phyloP scores from a whole-genome alignment of 331 rosid species.

The Rhamnella rubrinervis region DNA sequence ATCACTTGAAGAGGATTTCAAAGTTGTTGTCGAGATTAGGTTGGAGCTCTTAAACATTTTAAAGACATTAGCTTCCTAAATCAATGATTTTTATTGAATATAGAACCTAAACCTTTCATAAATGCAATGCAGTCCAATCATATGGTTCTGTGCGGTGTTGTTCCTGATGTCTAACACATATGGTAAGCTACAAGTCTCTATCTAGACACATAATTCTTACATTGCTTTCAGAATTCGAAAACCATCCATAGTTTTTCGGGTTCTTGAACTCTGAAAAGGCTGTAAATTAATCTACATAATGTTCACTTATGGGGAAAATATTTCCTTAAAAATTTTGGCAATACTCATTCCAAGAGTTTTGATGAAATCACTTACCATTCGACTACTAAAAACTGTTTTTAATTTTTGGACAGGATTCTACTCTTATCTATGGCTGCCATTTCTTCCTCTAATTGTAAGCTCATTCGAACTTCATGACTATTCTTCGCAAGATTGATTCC shows the following conservation, averaged over 20 bases:
- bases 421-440: slow-evolving; percentile 67
- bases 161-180: slow-evolving; percentile 45
- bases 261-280: too few relatives aligned
- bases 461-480: background rate
- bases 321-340: too few relatives aligned
- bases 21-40: slow-evolving; percentile 71
- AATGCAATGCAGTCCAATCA: slow-evolving; percentile 49
- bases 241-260: too few relatives aligned
- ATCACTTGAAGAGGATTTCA: slow-evolving; percentile 72
- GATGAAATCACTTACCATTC: background rate
- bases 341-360: background rate
- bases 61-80: slow-evolving; percentile 11
- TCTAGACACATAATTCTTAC: background rate
- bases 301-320: too few relatives aligned
- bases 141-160: slow-evolving; percentile 64
- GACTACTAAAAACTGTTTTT: slow-evolving; percentile 8
- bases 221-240: background rate
- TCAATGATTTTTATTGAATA: background rate
- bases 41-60: slow-evolving; percentile 9
- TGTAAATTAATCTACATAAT: too few relatives aligned
- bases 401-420: slow-evolving; percentile 46
- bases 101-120: slow-evolving; percentile 2
- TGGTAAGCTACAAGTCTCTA: slow-evolving; percentile 36
- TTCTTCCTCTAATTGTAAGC: slow-evolving; percentile 62
- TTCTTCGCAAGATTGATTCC: background rate